These are phyloP conservation scores for Phytophthora litchii DNA, from an alignment of 352 stramenopile species.

Conservation along the genomic window DNA sequence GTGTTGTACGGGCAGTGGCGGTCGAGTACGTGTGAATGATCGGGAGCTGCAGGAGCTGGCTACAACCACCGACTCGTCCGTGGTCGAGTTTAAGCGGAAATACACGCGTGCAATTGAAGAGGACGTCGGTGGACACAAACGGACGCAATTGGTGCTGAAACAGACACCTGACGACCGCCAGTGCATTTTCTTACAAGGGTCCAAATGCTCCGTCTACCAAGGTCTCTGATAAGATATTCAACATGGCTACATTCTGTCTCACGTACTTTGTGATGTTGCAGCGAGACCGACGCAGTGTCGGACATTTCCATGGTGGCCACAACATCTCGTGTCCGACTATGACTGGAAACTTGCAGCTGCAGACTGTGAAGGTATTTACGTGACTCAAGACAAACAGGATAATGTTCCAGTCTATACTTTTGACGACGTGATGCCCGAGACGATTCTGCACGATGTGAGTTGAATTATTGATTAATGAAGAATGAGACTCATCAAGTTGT, in stretches of 20 bases:
- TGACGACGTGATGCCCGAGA: conserved; percentile 61
- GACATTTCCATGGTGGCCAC: conserved; percentile 85
- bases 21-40: conserved; percentile 70
- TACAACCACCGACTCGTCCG: conserved; percentile 32
- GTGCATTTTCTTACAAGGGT: conserved; percentile 71
- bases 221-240: conserved; percentile 25
- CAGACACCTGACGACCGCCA: conserved; percentile 63
- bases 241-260: background rate
- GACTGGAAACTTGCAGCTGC: conserved; percentile 70
- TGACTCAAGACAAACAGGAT: conserved; percentile 5
- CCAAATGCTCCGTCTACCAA: conserved; percentile 72
- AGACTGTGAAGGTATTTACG: conserved; percentile 70
- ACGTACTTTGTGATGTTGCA: conserved; percentile 17
- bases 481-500: conserved; percentile 1
- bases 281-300: conserved; percentile 77
- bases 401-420: conserved; percentile 35
- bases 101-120: conserved; percentile 39
- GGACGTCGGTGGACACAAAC: conserved; percentile 24
- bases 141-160: conserved; percentile 43
- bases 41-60: conserved; percentile 60
- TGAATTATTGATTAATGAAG: background rate
- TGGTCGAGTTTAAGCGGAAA: conserved; percentile 37
- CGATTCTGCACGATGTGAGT: conserved; percentile 69
- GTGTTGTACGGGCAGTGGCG: conserved; percentile 75
- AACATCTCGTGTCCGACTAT: conserved; percentile 79